phyloP scores from a whole-genome alignment of 78 protist species.

The Chrysochromulina parva region DNA sequence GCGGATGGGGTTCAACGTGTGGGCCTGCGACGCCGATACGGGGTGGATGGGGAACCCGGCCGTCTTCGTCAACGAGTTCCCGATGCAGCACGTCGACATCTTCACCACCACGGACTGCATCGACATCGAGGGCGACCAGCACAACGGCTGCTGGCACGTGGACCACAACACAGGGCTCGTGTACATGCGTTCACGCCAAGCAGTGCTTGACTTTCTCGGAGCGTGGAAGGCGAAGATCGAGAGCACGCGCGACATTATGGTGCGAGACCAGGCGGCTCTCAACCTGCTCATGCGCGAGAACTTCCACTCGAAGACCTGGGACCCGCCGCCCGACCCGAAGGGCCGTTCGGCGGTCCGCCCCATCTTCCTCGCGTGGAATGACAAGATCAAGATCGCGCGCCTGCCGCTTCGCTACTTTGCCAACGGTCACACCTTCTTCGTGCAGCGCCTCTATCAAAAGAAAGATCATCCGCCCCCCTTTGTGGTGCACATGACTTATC shows the following conservation, averaged over 20 bases:
- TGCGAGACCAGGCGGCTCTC: constrained; percentile 6
- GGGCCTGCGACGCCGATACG: constrained; percentile 28
- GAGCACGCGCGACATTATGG: not conserved
- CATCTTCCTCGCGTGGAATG: constrained; percentile 1
- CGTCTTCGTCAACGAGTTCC: not conserved
- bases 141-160: not conserved
- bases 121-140: constrained; percentile 5
- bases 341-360: not conserved
- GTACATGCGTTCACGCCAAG: not conserved
- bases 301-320: not conserved
- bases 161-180: constrained; percentile 13
- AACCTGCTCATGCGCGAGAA: constrained; percentile 14
- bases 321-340: not conserved
- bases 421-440: constrained; percentile 11
- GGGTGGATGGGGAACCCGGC: constrained; percentile 5
- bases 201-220: not conserved
- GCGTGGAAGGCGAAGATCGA: constrained; percentile 4
- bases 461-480: not conserved
- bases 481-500: not conserved
- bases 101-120: constrained; percentile 14
- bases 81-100: not conserved
- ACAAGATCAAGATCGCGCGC: not conserved
- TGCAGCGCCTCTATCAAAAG: not conserved
- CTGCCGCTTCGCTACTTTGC: constrained; percentile 19
- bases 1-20: not conserved